phyloP scores from a whole-genome alignment of 2,329 filamentous ascomycete species.

The Trichoderma semiorbis region DNA sequence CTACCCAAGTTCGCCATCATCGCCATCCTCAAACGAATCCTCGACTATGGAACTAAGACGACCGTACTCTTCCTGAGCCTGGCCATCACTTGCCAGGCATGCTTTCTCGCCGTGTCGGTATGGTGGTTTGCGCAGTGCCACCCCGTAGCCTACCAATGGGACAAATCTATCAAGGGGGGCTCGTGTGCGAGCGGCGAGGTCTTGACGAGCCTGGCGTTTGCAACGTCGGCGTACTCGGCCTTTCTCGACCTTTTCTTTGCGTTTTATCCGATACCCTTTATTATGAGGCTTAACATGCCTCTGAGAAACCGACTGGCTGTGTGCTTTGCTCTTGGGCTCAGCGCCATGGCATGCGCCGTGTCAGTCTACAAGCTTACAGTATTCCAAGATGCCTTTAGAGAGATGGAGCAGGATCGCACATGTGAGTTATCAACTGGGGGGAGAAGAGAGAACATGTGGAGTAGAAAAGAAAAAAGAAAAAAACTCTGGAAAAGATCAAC shows the following conservation, averaged over 20 bases:
- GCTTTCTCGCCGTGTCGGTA: conserved; percentile 25
- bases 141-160: conserved; percentile 25
- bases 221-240: conserved; percentile 27
- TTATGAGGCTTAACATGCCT: conserved; percentile 29
- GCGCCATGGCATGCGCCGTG: conserved; percentile 23
- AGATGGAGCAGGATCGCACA: conserved; percentile 24
- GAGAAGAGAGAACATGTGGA: background rate
- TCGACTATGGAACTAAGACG: conserved; percentile 27
- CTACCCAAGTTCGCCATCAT: conserved; percentile 29
- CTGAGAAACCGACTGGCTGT: conserved; percentile 25
- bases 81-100: conserved; percentile 24
- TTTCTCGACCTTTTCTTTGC: conserved; percentile 29
- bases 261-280: conserved; percentile 26
- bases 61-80: conserved; percentile 26
- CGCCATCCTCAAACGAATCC: conserved; percentile 28
- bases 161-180: conserved; percentile 21
- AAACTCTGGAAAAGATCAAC: background rate
- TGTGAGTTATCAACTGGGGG: conserved; percentile 20
- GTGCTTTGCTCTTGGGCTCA: conserved; percentile 26
- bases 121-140: conserved; percentile 29
- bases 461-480: background rate
- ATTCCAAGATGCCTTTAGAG: conserved; percentile 24
- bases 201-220: conserved; percentile 26
- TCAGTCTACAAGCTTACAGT: conserved; percentile 29
- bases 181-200: conserved; percentile 22